Base-by-base conservation (phyloP, 2,329 filamentous ascomycete species). In the Nectriaceae sp. region DNA sequence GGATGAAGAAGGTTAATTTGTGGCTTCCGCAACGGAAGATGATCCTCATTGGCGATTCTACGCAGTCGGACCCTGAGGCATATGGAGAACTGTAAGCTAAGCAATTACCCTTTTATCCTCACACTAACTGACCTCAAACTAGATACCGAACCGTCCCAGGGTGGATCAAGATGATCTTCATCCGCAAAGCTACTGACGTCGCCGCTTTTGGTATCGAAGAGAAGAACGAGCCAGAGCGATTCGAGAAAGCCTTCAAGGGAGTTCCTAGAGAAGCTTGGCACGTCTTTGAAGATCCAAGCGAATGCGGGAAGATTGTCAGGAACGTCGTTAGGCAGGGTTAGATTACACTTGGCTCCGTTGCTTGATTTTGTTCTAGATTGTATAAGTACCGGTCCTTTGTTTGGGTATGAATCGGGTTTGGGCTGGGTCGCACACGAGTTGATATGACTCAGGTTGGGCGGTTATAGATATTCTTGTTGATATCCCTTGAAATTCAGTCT, bases 11-110 rank as follows among this genome's bases (percentile, higher is more conserved):
- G 71, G 82, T 97, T 21, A 80, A 90, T 57, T 69, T 71, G 1
- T 94, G 89, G 88, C 77, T 97, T 41, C 93, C 93, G 0, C 78
- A 79, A 58, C 78, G 89, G 51, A 88, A 87, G 60, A 86, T 96
- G 71, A 82, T 97, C 53, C 86, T 86, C 57, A 85, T 97, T 55
- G 93, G 93, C 1, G 93, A 97, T 70, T 93, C 87, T 33, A 97
- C 92, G 0, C 93, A 97, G 70, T 87, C 83, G 21, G 93, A 97
- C 60, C 92, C 93, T 0, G 93, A 97, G 66, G 83, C 89, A 0
- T 97, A 97, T 64, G 92, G 86, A 21, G 85, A 92, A 57, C 84
- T 90, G 70, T 91, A 79, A 68, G 77, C 68, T 21, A 1, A 54
- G 22, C 33, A 3, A 18, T 10, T 49, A 21, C 22, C 16, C n/a